Evolutionary conservation across 768 basidiomycete genomes (phyloP).

Genomic region (Tylopilus felleus): DNA sequence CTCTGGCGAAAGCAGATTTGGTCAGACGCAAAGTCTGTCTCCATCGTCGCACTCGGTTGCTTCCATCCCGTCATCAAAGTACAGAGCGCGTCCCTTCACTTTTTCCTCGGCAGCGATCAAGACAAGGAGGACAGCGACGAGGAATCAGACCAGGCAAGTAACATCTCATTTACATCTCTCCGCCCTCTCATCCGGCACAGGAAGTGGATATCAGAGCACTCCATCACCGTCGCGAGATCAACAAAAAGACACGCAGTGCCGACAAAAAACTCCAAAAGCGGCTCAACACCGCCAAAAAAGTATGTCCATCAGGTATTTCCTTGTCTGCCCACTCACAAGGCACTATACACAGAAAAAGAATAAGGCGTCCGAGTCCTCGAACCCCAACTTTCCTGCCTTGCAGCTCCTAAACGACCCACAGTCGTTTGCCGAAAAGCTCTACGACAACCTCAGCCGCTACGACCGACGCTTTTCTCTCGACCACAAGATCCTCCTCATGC

Average conservation of each 20-base stretch:
- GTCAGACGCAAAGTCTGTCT: slow-evolving; percentile 89
- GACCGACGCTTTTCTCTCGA: slow-evolving; percentile 96
- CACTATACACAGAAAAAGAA: slow-evolving; percentile 38
- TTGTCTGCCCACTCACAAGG: slow-evolving; percentile 1
- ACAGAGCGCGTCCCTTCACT: slow-evolving; percentile 90
- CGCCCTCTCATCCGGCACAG: slow-evolving; percentile 30
- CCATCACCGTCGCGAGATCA: slow-evolving; percentile 85
- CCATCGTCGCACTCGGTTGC: slow-evolving; percentile 87
- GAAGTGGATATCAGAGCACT: slow-evolving; percentile 67
- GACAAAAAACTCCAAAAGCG: slow-evolving; percentile 78
- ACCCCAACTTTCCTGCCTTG: slow-evolving; percentile 85
- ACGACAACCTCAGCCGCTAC: slow-evolving; percentile 74
- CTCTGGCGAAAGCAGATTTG: slow-evolving; percentile 93
- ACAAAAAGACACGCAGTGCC: slow-evolving; percentile 84
- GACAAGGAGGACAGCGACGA: slow-evolving; percentile 70
- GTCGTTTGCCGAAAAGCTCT: slow-evolving; percentile 91
- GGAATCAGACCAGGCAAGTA: slow-evolving; percentile 50
- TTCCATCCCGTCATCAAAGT: slow-evolving; percentile 94
- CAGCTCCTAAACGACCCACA: slow-evolving; percentile 95
- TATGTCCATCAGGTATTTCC: slow-evolving; percentile 22
- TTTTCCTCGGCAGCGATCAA: slow-evolving; percentile 91
- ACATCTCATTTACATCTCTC: not conserved
- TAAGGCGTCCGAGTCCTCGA: slow-evolving; percentile 24
- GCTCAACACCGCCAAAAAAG: slow-evolving; percentile 74
- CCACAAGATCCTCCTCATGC: slow-evolving; percentile 97